phyloP scores from a whole-genome alignment of 2,329 filamentous ascomycete species.

The Orbilia ellipsospora region DNA sequence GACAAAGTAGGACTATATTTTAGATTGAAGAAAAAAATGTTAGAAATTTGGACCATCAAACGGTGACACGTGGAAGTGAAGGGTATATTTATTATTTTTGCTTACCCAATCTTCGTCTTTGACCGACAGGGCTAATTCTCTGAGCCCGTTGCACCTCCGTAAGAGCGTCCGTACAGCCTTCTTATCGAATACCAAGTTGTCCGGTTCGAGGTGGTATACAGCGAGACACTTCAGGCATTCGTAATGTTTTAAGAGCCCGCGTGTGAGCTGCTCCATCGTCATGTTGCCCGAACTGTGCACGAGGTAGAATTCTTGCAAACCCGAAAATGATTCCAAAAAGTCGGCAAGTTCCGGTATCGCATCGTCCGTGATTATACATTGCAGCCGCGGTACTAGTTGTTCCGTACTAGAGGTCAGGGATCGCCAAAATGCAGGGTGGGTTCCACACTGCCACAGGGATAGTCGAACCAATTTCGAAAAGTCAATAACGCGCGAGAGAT shows the following conservation, averaged over 20 bases:
- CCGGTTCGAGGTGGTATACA: constrained; percentile 49
- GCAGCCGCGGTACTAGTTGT: constrained; percentile 47
- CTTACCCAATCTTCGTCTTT: constrained; percentile 55
- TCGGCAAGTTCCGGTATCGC: constrained; percentile 54
- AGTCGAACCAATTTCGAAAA: constrained; percentile 52
- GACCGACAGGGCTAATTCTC: constrained; percentile 49
- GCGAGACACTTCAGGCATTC: constrained; percentile 54
- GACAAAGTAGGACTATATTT: constrained; percentile 51
- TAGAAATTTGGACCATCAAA: too few species aligned
- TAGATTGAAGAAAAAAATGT: not conserved
- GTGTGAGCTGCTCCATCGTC: constrained; percentile 53
- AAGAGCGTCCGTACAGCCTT: constrained; percentile 46
- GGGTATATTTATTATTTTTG: not conserved
- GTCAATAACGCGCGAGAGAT: constrained; percentile 52
- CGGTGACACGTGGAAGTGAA: too few species aligned
- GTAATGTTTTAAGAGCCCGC: constrained; percentile 47
- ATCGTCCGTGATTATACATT: constrained; percentile 55
- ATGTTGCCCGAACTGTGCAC: constrained; percentile 54
- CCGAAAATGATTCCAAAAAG: constrained; percentile 52
- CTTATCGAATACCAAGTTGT: constrained; percentile 52
- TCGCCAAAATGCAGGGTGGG: constrained; percentile 51
- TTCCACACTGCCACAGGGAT: constrained; percentile 53
- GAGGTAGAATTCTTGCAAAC: constrained; percentile 52
- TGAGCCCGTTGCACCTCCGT: constrained; percentile 43
- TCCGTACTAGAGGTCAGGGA: constrained; percentile 51